phyloP scores from a whole-genome alignment of 495 filamentous ascomycete species.

The Bacidia gigantensis region DNA sequence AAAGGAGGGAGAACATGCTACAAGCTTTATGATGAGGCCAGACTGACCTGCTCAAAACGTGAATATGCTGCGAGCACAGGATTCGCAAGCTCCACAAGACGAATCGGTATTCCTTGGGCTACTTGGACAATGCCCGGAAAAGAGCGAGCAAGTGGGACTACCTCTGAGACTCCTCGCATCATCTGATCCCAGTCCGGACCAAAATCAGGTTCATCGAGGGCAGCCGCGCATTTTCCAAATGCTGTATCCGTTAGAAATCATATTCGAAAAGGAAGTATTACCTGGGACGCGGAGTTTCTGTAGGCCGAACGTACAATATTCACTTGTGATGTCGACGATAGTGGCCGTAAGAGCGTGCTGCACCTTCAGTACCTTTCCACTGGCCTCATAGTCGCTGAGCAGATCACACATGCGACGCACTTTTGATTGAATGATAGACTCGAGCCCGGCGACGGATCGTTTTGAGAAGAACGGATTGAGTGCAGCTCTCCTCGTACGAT shows the following conservation, averaged over 20 bases:
- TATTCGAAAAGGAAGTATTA: no score
- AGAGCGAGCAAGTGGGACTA: neutral
- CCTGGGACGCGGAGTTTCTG: no score
- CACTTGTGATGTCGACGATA: neutral
- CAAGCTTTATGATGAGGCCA: no score
- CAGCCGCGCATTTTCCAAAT: neutral
- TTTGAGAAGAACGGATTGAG: constrained; percentile 42
- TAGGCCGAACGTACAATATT: neutral
- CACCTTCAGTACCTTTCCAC: neutral
- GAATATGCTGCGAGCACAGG: neutral
- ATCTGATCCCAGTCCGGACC: neutral
- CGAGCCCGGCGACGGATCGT: constrained; percentile 26
- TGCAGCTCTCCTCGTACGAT: constrained; percentile 30
- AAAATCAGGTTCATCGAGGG: neutral
- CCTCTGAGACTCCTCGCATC: neutral
- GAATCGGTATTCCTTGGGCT: neutral
- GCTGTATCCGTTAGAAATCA: neutral
- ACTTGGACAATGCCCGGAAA: neutral
- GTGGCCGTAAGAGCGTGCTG: neutral
- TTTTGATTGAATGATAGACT: constrained; percentile 32
- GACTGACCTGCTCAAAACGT: neutral
- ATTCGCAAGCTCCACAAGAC: neutral
- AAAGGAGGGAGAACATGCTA: no score
- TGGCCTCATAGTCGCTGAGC: constrained; percentile 22
- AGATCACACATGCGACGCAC: constrained; percentile 26